Conservation (phyloP, 2,329 filamentous ascomycete genomes). For the Aspergillus calidoustus region DNA sequence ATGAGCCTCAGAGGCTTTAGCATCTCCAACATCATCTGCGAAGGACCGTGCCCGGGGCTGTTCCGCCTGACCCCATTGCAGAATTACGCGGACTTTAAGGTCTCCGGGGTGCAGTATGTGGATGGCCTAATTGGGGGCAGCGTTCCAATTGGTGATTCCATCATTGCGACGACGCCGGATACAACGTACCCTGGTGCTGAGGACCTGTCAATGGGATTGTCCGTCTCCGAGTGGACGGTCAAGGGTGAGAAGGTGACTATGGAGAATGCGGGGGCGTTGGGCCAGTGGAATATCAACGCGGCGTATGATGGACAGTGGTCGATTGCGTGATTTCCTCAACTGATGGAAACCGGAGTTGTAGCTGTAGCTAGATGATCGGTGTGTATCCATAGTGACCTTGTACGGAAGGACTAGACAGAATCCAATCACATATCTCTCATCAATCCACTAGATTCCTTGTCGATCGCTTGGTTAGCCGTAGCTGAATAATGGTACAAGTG, state of each 20-base stretch:
- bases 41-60: background rate
- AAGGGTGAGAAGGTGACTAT: background rate
- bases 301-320: background rate
- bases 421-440: background rate
- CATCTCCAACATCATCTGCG: background rate
- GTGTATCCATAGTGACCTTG: background rate
- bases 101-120: background rate
- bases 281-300: background rate
- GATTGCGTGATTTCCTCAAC: background rate
- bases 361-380: too few relatives aligned
- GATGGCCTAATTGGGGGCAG: background rate
- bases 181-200: background rate
- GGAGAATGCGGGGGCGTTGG: background rate
- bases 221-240: background rate
- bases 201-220: background rate
- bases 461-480: too few relatives aligned
- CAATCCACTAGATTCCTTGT: too few relatives aligned
- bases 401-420: background rate
- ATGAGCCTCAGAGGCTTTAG: background rate
- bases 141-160: slow-evolving; percentile 1
- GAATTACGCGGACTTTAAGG: slow-evolving; percentile 1
- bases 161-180: slow-evolving; percentile 4
- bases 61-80: background rate
- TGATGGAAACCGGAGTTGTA: background rate
- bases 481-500: too few relatives aligned